Base-by-base conservation (phyloP, 2,329 filamentous ascomycete species). In the Myrmaecium sp. region DNA sequence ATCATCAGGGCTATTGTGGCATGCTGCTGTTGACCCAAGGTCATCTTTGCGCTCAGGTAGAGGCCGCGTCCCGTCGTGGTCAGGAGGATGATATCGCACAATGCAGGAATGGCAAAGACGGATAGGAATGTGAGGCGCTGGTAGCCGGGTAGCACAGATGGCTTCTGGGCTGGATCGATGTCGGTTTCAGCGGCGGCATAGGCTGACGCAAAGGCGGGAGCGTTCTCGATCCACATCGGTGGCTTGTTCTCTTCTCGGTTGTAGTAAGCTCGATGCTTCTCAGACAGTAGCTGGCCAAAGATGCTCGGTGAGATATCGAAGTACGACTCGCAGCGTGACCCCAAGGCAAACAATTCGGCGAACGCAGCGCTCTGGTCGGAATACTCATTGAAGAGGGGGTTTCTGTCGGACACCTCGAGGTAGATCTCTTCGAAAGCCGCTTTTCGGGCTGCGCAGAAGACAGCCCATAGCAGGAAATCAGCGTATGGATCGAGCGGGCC, bases 341-440 rank as follows among this genome's bases (percentile, higher is more conserved):
- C 69, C 2, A 73, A 51, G 1, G 67, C 69, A 45, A 70, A 74
- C 0, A 70, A 60, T 40, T 74, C 69, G 1, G 69, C 62, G 37
- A 74, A 74, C 5, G 66, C 66, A 17, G 67, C 69, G 9, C 69
- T 68, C 42, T 74, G 69, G 30, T 74, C 69, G 2, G 66, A 54
- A 30, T 70, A 68, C 12, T 62, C 56, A 28, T 70, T 65, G 43
- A 70, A 69, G 6, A 72, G 49, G 0, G 67, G 69, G 36, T 70
- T 72, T 5, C 67, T 55, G 38, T 74, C 69, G 0, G 64, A 68
- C 1, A 70, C 64, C 41, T 74, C 69, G 8, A 67, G 51, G 37
- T 72, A 74, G 1, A 74, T 64, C 31, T 74, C 68, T 32, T 73
- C 66, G 22, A 73, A 62, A 0, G 62, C 68, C 5, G 57, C 52